phyloP scores from a whole-genome alignment of 2,329 filamentous ascomycete genomes.

The Colletotrichum sansevieriae region DNA sequence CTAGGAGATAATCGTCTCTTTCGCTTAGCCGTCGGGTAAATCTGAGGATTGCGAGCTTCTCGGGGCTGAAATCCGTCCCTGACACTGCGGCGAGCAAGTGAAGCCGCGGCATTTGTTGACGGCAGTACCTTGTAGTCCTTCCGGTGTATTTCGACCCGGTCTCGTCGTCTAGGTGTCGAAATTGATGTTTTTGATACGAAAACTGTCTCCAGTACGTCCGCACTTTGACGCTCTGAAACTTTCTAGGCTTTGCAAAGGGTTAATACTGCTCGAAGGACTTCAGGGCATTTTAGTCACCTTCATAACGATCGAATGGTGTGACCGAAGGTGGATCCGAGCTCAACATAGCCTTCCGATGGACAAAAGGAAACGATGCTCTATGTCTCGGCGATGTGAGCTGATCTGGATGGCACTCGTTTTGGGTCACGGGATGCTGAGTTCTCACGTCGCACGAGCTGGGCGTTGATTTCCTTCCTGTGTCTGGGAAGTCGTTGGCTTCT shows the following conservation, averaged over 20 bases:
- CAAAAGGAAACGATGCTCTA: background rate
- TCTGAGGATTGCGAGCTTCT: background rate
- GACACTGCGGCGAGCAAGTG: background rate
- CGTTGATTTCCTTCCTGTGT: too few relatives aligned
- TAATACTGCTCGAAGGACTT: background rate
- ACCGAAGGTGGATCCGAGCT: background rate
- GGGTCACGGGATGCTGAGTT: too few relatives aligned
- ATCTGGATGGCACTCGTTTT: too few relatives aligned
- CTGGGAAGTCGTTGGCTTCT: too few relatives aligned
- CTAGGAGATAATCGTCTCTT: background rate
- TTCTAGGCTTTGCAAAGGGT: background rate
- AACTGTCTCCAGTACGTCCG: background rate
- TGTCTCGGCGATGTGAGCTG: background rate
- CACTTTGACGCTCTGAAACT: background rate
- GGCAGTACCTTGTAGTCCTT: slow-evolving; percentile 5
- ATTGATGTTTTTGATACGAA: background rate
- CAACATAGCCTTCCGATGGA: background rate
- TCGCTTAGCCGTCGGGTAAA: background rate
- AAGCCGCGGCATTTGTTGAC: background rate
- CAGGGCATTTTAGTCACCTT: background rate
- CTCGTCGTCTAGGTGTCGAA: background rate
- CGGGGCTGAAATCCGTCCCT: slow-evolving; percentile 5
- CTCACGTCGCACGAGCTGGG: too few relatives aligned
- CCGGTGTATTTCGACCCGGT: background rate
- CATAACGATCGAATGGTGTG: background rate